Evolutionary conservation across 2,329 filamentous ascomycete genomes (phyloP).

Genomic region (Xylariomycetidae sp.): DNA sequence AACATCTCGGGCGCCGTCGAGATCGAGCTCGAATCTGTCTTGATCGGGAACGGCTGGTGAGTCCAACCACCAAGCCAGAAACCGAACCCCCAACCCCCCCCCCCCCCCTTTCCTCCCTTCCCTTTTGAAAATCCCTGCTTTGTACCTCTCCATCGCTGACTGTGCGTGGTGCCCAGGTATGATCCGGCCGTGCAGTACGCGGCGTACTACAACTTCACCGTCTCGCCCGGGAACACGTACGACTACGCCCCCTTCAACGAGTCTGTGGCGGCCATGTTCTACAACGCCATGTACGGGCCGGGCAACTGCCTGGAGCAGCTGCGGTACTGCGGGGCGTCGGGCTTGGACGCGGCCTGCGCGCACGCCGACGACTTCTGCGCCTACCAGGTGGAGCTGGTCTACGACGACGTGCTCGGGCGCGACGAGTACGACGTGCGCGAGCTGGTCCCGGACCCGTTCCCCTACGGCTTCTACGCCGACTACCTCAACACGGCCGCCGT

Average conservation of each 20-base stretch:
- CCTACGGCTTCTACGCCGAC: slow-evolving; percentile 47
- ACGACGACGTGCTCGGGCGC: slow-evolving; percentile 45
- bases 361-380: slow-evolving; percentile 53
- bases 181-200: slow-evolving; percentile 52
- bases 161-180: too few relatives aligned
- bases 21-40: slow-evolving; percentile 44
- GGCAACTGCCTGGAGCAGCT: slow-evolving; percentile 58
- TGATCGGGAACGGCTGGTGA: slow-evolving; percentile 53
- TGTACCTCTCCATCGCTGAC: too few relatives aligned
- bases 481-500: slow-evolving; percentile 54
- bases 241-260: slow-evolving; percentile 48
- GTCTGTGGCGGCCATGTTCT: slow-evolving; percentile 43
- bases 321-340: slow-evolving; percentile 48
- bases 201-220: slow-evolving; percentile 54
- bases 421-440: slow-evolving; percentile 59
- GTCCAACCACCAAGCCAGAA: too few relatives aligned
- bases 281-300: slow-evolving; percentile 55
- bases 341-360: slow-evolving; percentile 45
- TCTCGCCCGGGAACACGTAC: slow-evolving; percentile 53
- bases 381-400: slow-evolving; percentile 45
- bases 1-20: slow-evolving; percentile 37
- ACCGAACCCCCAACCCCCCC: too few relatives aligned
- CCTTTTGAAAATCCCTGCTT: too few relatives aligned
- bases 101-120: too few relatives aligned
- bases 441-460: slow-evolving; percentile 51